phyloP scores from a whole-genome alignment of 371 early-diverging fungal genomes.

The Saksenaea vasiformis region DNA sequence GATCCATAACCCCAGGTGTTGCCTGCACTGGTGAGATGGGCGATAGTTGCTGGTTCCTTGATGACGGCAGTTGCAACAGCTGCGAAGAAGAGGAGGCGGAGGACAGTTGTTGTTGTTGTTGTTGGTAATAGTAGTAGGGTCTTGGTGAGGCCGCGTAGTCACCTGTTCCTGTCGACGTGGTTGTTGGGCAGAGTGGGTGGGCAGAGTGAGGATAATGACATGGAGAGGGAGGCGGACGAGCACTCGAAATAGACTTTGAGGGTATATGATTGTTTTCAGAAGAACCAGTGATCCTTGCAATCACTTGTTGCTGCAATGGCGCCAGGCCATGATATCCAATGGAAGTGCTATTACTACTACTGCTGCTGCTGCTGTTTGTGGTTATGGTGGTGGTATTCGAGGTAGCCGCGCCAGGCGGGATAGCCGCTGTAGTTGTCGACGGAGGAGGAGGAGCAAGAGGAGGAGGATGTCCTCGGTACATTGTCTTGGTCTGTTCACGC shows the following conservation, averaged over 20 bases:
- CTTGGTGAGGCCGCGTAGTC: neutral
- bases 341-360: no score
- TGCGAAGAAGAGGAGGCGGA: no score
- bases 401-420: neutral
- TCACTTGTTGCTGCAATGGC: slow-evolving; percentile 36
- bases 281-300: slow-evolving; percentile 37
- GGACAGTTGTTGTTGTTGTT: slow-evolving; percentile 12
- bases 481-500: slow-evolving; percentile 27
- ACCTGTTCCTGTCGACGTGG: slow-evolving; percentile 4
- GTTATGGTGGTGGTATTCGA: neutral
- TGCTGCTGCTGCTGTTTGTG: no score
- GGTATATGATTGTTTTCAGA: neutral
- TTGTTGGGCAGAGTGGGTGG: slow-evolving; percentile 38
- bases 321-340: slow-evolving; percentile 16
- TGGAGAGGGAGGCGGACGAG: slow-evolving; percentile 9
- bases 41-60: slow-evolving; percentile 10
- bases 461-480: slow-evolving; percentile 8
- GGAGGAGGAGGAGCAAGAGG: no score
- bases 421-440: no score
- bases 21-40: slow-evolving; percentile 16
- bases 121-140: neutral
- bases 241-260: neutral
- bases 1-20: neutral
- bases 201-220: slow-evolving; percentile 41
- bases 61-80: neutral